These are phyloP conservation scores for Raffaelea albimanens DNA, from an alignment of 2,329 filamentous ascomycete genomes.

Conservation along the genomic window DNA sequence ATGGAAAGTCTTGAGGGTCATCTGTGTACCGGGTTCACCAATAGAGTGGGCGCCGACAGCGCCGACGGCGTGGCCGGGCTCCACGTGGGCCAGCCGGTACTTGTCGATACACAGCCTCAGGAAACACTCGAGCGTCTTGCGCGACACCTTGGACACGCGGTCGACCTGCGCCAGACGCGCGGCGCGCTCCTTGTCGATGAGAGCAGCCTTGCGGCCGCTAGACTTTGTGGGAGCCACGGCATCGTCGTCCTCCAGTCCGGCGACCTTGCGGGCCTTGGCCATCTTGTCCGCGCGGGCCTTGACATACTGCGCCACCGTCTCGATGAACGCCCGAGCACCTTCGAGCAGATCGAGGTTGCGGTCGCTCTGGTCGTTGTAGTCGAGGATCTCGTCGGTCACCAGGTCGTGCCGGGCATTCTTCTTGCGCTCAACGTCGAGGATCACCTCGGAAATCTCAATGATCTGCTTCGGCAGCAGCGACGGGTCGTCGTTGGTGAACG, in stretches of 20 bases:
- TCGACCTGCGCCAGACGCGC: constrained; percentile 41
- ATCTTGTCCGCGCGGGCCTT: constrained; percentile 52
- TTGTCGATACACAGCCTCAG: constrained; percentile 77
- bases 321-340: constrained; percentile 71
- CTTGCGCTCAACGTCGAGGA: constrained; percentile 57
- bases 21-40: constrained; percentile 95
- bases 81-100: constrained; percentile 82
- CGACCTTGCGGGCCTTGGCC: constrained; percentile 33
- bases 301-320: constrained; percentile 67
- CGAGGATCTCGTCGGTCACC: constrained; percentile 50
- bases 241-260: constrained; percentile 37
- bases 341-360: constrained; percentile 69
- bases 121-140: constrained; percentile 63
- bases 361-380: constrained; percentile 61
- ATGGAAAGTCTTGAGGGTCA: constrained; percentile 99
- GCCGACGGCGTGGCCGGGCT: constrained; percentile 91
- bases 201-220: background rate
- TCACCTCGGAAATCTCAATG: constrained; percentile 53
- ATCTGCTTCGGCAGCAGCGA: constrained; percentile 70
- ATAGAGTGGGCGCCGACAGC: constrained; percentile 97
- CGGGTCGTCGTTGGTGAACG: constrained; percentile 67
- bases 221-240: constrained; percentile 11
- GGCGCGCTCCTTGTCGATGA: background rate
- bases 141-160: constrained; percentile 75
- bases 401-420: constrained; percentile 54